A percentile compares a stretch with the other conserved stretches of the same genome.
Evolutionary conservation across 2,329 filamentous ascomycete genomes (phyloP).

Genomic region (Ascosphaera pollenicola): DNA sequence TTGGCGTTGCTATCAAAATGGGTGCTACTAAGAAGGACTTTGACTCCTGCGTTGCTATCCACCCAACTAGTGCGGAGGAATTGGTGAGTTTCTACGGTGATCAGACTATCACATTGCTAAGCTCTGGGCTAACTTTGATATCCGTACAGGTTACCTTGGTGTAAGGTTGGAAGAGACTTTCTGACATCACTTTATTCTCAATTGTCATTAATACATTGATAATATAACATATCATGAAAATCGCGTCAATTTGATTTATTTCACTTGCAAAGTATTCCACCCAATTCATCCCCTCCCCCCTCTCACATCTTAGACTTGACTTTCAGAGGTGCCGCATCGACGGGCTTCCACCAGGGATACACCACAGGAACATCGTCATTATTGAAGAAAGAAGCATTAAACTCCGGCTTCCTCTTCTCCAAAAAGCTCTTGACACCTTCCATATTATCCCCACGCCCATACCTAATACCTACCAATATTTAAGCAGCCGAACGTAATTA

Average conservation of each 20-base stretch:
- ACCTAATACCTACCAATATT: no score
- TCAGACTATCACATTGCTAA: neutral
- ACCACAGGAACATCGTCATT: conserved; percentile 35
- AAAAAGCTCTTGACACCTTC: conserved; percentile 50
- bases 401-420: conserved; percentile 42
- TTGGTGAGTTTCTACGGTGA: conserved; percentile 27
- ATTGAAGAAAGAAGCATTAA: conserved; percentile 26
- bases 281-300: neutral
- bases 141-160: conserved; percentile 9
- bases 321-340: conserved; percentile 18
- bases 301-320: conserved; percentile 2
- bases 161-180: conserved; percentile 3
- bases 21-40: conserved; percentile 58
- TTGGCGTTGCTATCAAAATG: conserved; percentile 61
- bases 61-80: conserved; percentile 57
- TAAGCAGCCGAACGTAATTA: no score
- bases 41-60: conserved; percentile 53
- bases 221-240: neutral
- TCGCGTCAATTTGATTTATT: neutral
- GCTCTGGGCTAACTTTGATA: neutral
- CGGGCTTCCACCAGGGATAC: conserved; percentile 47
- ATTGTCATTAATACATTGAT: no score
- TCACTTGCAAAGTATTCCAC: neutral
- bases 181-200: no score
- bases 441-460: conserved; percentile 33